phyloP scores from a whole-genome alignment of 108 stramenopile species.

The Fistulifera solaris region DNA sequence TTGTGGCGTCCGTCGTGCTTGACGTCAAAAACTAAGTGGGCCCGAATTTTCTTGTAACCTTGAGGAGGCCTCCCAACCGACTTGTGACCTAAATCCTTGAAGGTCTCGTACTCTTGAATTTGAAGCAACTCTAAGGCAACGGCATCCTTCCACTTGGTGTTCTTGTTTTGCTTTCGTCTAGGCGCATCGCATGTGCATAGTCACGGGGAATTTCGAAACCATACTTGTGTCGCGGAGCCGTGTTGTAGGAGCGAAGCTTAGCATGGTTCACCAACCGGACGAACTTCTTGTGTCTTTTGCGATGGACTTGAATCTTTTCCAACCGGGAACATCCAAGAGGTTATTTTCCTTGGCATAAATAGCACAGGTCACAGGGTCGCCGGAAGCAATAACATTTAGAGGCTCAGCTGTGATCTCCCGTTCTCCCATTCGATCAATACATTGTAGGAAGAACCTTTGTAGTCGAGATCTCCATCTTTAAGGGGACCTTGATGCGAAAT shows the following conservation, averaged over 20 bases:
- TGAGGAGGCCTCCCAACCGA: background rate
- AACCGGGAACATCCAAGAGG: conserved; percentile 25
- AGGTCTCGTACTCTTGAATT: conserved; percentile 16
- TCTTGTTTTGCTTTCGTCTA: conserved; percentile 14
- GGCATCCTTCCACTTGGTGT: conserved; percentile 26
- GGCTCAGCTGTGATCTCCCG: conserved; percentile 23
- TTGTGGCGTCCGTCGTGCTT: conserved; percentile 31
- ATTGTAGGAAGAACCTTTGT: conserved; percentile 24
- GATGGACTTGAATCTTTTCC: conserved; percentile 21
- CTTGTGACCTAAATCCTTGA: conserved; percentile 14
- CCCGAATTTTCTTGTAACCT: conserved; percentile 21
- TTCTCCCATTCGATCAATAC: conserved; percentile 24
- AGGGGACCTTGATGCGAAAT: conserved; percentile 14
- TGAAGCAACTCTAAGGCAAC: conserved; percentile 12
- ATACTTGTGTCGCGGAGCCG: conserved; percentile 10
- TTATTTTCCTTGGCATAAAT: conserved; percentile 24
- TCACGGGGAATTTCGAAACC: conserved; percentile 18
- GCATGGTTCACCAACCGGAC: conserved; percentile 2
- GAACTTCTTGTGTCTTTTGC: conserved; percentile 8
- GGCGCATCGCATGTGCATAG: conserved; percentile 8
- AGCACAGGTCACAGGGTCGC: conserved; percentile 29
- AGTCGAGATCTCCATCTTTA: conserved; percentile 2
- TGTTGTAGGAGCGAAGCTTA: conserved; percentile 2
- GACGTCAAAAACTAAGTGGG: conserved; percentile 26
- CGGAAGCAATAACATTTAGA: conserved; percentile 6